Percentiles rank a stretch among this genome's conserved stretches.
Evolutionary conservation across 2,329 filamentous ascomycete genomes (phyloP).

Genomic region (Arthrobotrys entomopaga): DNA sequence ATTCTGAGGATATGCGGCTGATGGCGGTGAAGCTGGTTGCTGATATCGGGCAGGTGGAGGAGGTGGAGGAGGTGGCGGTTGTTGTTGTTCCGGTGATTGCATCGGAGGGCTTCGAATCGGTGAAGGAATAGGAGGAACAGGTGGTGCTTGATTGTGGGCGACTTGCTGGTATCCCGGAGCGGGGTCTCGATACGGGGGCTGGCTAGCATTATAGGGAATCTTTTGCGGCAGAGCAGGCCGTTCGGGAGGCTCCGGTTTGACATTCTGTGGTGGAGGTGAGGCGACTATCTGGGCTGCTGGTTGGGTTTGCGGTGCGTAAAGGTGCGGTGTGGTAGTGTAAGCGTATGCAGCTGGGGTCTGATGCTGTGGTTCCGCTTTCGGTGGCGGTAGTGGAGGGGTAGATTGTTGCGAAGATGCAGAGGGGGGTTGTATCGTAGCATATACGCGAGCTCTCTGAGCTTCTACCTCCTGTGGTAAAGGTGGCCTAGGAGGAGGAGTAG

Average conservation of each 20-base stretch:
- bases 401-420: conserved; percentile 59
- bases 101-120: conserved; percentile 30
- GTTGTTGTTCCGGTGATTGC: conserved; percentile 57
- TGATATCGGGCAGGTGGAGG: conserved; percentile 53
- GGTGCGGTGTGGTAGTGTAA: conserved; percentile 56
- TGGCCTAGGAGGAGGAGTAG: conserved; percentile 72
- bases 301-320: conserved; percentile 59
- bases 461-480: conserved; percentile 75
- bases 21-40: conserved; percentile 48
- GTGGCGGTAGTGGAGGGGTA: conserved; percentile 48
- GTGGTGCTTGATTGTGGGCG: conserved; percentile 56
- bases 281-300: conserved; percentile 55
- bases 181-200: conserved; percentile 6
- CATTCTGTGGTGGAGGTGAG: conserved; percentile 54
- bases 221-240: conserved; percentile 45
- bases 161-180: conserved; percentile 53
- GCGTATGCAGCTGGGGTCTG: conserved; percentile 25
- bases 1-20: conserved; percentile 58
- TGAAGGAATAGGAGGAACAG: conserved; percentile 58
- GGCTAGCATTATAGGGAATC: conserved; percentile 22
- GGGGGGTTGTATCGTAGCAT: conserved; percentile 60
- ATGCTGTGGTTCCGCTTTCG: conserved; percentile 41
- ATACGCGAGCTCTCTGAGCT: conserved; percentile 59
- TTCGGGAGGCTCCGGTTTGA: conserved; percentile 34
- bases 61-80: conserved; percentile 60